phyloP scores from a whole-genome alignment of 176 grass and related monocot genomes.

The Tuctoria greenei region DNA sequence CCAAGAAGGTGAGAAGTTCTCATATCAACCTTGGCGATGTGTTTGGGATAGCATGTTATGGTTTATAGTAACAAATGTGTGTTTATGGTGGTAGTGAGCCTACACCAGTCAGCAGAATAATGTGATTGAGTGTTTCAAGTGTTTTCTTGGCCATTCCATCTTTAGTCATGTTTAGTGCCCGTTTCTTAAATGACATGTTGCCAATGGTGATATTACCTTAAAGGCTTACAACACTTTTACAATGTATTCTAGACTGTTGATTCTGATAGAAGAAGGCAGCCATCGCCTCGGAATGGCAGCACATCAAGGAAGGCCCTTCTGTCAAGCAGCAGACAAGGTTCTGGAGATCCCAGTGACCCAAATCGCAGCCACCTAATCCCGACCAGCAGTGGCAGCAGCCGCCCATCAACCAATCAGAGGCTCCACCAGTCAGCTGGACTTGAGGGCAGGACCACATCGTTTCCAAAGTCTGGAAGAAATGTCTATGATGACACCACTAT shows the following conservation, averaged over 20 bases:
- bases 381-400: conserved; percentile 53
- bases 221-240: conserved; percentile 26
- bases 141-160: not conserved
- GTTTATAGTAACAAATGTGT: conserved; percentile 4
- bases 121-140: not conserved
- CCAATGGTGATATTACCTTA: not conserved
- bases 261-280: conserved; percentile 49
- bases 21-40: conserved; percentile 22
- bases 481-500: conserved; percentile 52
- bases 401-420: conserved; percentile 59
- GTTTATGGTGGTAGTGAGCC: not conserved
- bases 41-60: not conserved
- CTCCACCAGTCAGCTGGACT: conserved; percentile 78
- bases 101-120: not conserved
- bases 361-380: conserved; percentile 58
- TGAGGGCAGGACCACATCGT: conserved; percentile 52
- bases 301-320: conserved; percentile 65
- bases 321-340: conserved; percentile 66
- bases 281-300: conserved; percentile 69
- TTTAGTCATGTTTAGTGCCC: not conserved
- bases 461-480: conserved; percentile 43
- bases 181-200: not conserved
- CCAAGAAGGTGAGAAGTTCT: conserved; percentile 44
- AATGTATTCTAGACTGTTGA: conserved; percentile 44
- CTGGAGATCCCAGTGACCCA: conserved; percentile 54